These are phyloP conservation scores for Candida nonsorbophila DNA, from an alignment of 805 yeast genomes.

Conservation along the genomic window DNA sequence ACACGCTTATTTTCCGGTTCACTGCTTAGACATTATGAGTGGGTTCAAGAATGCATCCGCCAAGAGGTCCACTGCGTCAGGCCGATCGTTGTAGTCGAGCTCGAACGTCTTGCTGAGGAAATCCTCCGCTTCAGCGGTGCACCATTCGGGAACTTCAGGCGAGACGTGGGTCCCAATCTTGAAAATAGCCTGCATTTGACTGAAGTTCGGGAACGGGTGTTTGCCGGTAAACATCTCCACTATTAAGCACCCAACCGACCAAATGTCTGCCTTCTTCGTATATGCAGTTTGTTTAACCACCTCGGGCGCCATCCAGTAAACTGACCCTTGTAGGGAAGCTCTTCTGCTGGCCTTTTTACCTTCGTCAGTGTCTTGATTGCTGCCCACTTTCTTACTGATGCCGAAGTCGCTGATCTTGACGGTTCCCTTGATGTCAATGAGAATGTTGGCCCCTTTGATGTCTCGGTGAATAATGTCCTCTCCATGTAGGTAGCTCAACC, in stretches of 20 bases:
- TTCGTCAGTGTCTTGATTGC: conserved; percentile 5
- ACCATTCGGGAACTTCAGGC: conserved; percentile 78
- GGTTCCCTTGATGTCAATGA: conserved; percentile 73
- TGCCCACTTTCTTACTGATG: conserved; percentile 46
- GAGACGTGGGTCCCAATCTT: conserved; percentile 78
- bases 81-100: conserved; percentile 67
- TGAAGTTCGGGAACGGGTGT: conserved; percentile 92
- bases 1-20: neutral
- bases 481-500: conserved; percentile 68
- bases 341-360: conserved; percentile 42
- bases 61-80: conserved; percentile 65
- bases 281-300: conserved; percentile 91
- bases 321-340: conserved; percentile 86
- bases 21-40: conserved; percentile 37
- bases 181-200: conserved; percentile 96
- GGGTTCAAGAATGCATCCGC: conserved; percentile 57
- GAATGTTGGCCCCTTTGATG: conserved; percentile 82
- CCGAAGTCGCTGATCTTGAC: conserved; percentile 88
- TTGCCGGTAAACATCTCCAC: conserved; percentile 95
- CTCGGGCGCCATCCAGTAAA: conserved; percentile 99
- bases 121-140: conserved; percentile 61
- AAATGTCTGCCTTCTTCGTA: conserved; percentile 89
- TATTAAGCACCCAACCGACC: conserved; percentile 94
- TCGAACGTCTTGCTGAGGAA: conserved; percentile 69
- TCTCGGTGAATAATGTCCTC: conserved; percentile 79